A percentile compares a stretch with the other conserved stretches of the same genome.
Conservation (phyloP, 139 green algal genomes). For the Volvox africanus region DNA sequence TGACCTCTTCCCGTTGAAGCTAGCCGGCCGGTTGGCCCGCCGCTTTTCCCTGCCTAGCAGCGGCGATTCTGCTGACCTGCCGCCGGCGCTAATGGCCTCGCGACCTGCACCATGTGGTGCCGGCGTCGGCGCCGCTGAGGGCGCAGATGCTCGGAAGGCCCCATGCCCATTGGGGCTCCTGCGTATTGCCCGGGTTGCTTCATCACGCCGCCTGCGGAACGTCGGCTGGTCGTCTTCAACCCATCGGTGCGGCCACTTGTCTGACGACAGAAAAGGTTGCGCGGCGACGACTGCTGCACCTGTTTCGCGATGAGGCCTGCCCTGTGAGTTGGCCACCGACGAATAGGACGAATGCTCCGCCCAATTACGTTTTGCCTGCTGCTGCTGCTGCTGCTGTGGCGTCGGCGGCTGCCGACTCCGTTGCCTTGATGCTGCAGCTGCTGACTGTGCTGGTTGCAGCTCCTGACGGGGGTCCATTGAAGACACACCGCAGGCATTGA, state of each 20-base stretch:
- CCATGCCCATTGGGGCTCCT: neutral
- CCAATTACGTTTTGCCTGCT: neutral
- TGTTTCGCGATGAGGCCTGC: neutral
- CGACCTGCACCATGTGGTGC: neutral
- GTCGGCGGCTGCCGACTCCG: neutral
- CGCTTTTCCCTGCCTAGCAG: neutral
- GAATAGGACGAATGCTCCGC: neutral
- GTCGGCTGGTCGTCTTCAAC: neutral
- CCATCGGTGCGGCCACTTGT: neutral
- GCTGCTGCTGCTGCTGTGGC: neutral
- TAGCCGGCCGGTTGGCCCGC: neutral
- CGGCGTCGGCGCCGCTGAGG: neutral
- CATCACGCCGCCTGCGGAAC: neutral
- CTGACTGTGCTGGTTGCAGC: neutral
- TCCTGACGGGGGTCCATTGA: neutral
- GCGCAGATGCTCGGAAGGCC: neutral
- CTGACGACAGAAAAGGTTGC: neutral
- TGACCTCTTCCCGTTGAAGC: neutral
- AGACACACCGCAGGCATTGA: neutral
- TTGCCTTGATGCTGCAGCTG: slow-evolving; percentile 8
- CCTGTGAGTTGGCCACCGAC: neutral
- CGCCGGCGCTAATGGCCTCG: neutral
- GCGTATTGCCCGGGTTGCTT: neutral
- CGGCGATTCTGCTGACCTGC: neutral
- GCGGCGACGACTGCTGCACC: neutral